phyloP scores from a whole-genome alignment of 2,329 filamentous ascomycete species.

The Chalaropsis ovoidea region DNA sequence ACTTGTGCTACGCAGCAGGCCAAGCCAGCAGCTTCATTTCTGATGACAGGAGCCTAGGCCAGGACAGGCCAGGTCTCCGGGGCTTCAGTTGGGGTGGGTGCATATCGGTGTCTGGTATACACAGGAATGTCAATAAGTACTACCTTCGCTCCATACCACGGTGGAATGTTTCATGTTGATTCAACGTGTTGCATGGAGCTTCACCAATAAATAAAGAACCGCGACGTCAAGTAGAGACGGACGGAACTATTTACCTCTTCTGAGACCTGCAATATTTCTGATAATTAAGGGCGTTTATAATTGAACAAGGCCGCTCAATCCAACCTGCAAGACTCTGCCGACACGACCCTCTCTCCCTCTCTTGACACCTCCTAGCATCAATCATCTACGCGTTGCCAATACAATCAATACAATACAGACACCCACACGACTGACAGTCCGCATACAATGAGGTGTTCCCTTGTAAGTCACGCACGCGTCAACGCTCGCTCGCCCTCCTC shows the following conservation, averaged over 20 bases:
- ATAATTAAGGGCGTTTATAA: slow-evolving; percentile 9
- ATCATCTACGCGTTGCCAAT: not conserved
- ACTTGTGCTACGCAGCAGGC: slow-evolving; percentile 10
- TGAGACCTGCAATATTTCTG: not conserved
- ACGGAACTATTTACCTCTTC: not conserved
- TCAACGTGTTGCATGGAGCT: slow-evolving; percentile 11
- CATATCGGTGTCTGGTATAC: not conserved
- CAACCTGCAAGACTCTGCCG: not conserved
- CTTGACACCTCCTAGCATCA: not conserved
- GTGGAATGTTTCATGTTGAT: slow-evolving; percentile 16
- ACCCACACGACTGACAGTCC: not conserved
- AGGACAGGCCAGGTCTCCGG: too few species aligned
- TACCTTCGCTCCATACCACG: slow-evolving; percentile 6
- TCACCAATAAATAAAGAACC: slow-evolving; percentile 8
- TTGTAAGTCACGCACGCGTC: not conserved
- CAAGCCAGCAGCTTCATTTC: slow-evolving; percentile 1
- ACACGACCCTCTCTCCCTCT: not conserved
- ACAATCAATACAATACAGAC: not conserved
- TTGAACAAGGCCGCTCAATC: not conserved
- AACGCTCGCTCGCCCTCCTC: not conserved
- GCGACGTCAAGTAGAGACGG: slow-evolving; percentile 6
- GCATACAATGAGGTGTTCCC: not conserved
- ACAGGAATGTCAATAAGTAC: slow-evolving; percentile 9
- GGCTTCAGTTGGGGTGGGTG: not conserved
- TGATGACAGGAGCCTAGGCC: not conserved